Evolutionary conservation across 176 grass and related monocot genomes (phyloP), one percentile per base, ranked within the genome.

Genomic region (Bothriochloa decipiens): DNA sequence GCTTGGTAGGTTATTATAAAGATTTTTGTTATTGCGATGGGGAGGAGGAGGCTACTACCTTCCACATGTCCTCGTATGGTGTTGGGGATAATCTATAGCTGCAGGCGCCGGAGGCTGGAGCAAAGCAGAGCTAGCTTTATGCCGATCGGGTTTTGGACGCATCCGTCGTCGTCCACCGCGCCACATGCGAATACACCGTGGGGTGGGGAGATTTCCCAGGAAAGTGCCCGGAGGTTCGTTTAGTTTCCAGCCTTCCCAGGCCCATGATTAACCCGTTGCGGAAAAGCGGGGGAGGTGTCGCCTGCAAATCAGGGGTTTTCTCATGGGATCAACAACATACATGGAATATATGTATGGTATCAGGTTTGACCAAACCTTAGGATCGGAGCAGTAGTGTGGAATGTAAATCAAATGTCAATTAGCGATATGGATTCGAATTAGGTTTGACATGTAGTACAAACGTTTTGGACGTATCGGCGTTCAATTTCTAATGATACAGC

Each of bases 271-370:
- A 20, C 62, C 12, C 33, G 70, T 55, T 26, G 70, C 35, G 61
- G 61, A 28, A 67, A 81, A 75, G 3, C 12, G 32, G 46, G 75
- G 60, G 33, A 25, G 36, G 18, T 36, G 7, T 36, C 36, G 64
- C 68, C 82, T 41, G 60, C 78, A 85, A 85, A 88, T 74, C 68
- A 84, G 81, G 43, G 28, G 25, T 45, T 40, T 41, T 74, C n/a
- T 66, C 60, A 53, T 67, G 69, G 41, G 77, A 37, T 25, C 42
- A 76, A 41, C 42, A 53, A 45, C 23, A 17, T 45, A 45, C 42
- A 45, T 11, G 8, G 7, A 11, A 8, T n/a, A 61, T n/a, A 7
- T 23, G 8, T 58, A 10, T 22, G 1, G 20, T 18, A 4, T 14
- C 22, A 50, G 46, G 25, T 77, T 53, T 76, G 35, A 86, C 65